Percentiles rank a stretch among this genome's conserved stretches.
These are phyloP conservation scores for Naganishia sp. DNA, from an alignment of 1,284 basidiomycete genomes.

Conservation along the genomic window DNA sequence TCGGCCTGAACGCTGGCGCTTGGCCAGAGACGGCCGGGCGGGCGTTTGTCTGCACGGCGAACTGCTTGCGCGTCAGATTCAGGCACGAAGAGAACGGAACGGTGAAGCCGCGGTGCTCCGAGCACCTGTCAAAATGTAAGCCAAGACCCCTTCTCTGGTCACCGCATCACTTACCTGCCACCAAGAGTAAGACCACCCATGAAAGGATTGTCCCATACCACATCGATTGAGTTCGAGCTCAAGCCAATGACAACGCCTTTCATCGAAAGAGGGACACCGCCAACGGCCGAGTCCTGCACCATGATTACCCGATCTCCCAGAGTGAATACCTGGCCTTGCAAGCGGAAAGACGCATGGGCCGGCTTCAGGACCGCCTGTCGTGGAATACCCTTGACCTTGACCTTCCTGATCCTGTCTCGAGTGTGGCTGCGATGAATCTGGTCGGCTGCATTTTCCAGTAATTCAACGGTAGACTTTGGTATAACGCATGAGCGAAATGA, in stretches of 20 bases:
- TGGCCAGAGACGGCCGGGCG: conserved; percentile 47
- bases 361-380: conserved; percentile 95
- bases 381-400: conserved; percentile 86
- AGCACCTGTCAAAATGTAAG: conserved; percentile 63
- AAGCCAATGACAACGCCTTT: conserved; percentile 94
- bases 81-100: conserved; percentile 81
- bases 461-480: conserved; percentile 67
- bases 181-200: conserved; percentile 86
- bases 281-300: conserved; percentile 80
- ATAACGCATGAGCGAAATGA: conserved; percentile 25
- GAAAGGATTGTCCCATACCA: conserved; percentile 96
- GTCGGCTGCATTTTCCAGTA: conserved; percentile 76
- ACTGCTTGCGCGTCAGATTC: conserved; percentile 80
- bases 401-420: conserved; percentile 73
- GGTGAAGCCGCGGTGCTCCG: conserved; percentile 81
- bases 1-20: conserved; percentile 63
- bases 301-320: conserved; percentile 96
- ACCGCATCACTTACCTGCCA: conserved; percentile 63
- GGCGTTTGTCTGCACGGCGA: conserved; percentile 66
- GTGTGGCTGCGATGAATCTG: conserved; percentile 65
- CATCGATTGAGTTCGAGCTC: conserved; percentile 82
- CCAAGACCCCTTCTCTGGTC: conserved; percentile 35
- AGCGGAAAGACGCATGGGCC: conserved; percentile 80
- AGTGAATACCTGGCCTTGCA: conserved; percentile 85
- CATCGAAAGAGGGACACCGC: conserved; percentile 85